Evolutionary conservation across 1,284 basidiomycete species (phyloP), one percentile per base, ranked within the genome.

Genomic region (Exsudoporus floridanus): DNA sequence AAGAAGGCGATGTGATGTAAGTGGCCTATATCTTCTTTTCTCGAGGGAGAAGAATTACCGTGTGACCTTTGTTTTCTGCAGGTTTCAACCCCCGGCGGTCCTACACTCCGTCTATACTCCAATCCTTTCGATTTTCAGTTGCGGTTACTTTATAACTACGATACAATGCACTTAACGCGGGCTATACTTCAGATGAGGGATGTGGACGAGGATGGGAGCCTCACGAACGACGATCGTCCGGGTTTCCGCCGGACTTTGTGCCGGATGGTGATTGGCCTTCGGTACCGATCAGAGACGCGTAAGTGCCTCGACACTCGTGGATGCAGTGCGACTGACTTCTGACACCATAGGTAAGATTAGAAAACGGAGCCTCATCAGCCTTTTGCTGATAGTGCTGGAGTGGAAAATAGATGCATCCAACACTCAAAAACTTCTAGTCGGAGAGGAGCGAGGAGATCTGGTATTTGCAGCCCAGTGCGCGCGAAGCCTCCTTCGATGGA

Each of bases 141-240:
- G 60, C 0, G 46, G 44, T 0, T 63, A 61, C 0, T 63, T 56
- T 62, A 39, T 23, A 43, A 7, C 7, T 61, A 56, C 4, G 9
- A 56, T 0, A 63, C 44, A 0, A 59, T 59, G 49, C 51, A 59
- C 2, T 25, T 59, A 0, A 61, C 43, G 0, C 8, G 19, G 0
- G 23, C 33, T 0, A 49, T 53, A 0, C 45, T 56, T 0, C 40
- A 16, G 0, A 4, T 56, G 19, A 1, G 1, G 0, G 1, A 5
- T 0, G 1, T 35, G 0, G 25, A 34, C 0, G 1, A 46, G 3
- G 6, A 46, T 0, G 35, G n/a, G 0, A 7, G 23, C 0, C 47
- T 59, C 0, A 59, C 50, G 0, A 59, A 59, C 9, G 47, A 59
- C 2, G 2, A 45, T 0, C 31, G 30, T 1, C 43, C 18, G 0